These are phyloP conservation scores for Porogramme epimiltina DNA, from an alignment of 1,284 basidiomycete genomes.

Conservation along the genomic window DNA sequence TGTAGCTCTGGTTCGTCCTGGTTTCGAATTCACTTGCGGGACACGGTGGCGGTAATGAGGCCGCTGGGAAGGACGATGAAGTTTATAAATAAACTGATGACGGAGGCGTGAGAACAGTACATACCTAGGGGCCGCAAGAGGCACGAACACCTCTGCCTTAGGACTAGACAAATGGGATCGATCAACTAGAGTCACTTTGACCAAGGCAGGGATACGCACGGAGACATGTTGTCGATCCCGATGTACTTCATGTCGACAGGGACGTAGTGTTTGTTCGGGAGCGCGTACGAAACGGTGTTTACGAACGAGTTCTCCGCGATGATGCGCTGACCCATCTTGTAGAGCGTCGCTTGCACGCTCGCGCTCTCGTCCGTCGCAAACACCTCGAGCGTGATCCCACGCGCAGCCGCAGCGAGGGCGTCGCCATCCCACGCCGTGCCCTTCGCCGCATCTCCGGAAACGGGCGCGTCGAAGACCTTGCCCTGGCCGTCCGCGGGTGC, in stretches of 20 bases:
- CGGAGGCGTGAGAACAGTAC: constrained; percentile 14
- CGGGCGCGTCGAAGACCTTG: constrained; percentile 47
- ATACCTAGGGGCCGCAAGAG: constrained; percentile 78
- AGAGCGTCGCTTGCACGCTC: constrained; percentile 92
- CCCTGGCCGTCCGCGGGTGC: constrained; percentile 44
- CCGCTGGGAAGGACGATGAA: constrained; percentile 27
- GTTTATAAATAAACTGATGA: background rate
- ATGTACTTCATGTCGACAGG: constrained; percentile 78
- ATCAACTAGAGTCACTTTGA: background rate
- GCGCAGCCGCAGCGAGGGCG: constrained; percentile 57
- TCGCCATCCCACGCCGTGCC: constrained; percentile 65
- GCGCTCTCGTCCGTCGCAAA: constrained; percentile 91
- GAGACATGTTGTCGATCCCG: constrained; percentile 52
- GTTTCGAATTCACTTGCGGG: constrained; percentile 20
- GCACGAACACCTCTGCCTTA: constrained; percentile 82
- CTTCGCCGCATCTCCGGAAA: constrained; percentile 34
- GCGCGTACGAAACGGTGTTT: constrained; percentile 66
- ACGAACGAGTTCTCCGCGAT: constrained; percentile 68
- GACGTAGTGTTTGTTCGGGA: constrained; percentile 96
- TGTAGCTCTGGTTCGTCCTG: too few species aligned
- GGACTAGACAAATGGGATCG: constrained; percentile 40
- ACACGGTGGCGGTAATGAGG: constrained; percentile 29
- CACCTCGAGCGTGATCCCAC: constrained; percentile 72
- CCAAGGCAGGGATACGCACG: constrained; percentile 33
- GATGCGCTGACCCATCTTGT: constrained; percentile 84